phyloP scores from a whole-genome alignment of 768 basidiomycete genomes.

The Rhizopogon vesiculosus region DNA sequence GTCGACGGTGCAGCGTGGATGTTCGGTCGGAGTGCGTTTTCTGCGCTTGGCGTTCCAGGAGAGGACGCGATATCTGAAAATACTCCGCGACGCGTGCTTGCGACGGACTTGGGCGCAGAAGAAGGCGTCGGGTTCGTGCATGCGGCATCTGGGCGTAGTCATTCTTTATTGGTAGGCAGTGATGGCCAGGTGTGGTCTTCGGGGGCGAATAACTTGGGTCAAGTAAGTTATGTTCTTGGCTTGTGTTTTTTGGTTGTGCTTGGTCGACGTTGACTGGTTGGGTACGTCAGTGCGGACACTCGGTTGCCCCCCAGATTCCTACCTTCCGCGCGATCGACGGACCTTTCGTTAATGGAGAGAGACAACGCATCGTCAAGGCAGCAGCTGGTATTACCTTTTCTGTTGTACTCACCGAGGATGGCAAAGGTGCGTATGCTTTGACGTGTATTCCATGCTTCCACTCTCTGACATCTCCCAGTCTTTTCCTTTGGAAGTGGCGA shows the following conservation, averaged over 20 bases:
- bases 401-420: slow-evolving; percentile 74
- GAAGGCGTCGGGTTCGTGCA: slow-evolving; percentile 61
- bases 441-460: neutral
- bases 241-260: neutral
- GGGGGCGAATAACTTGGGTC: slow-evolving; percentile 76
- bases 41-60: slow-evolving; percentile 57
- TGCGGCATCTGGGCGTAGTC: slow-evolving; percentile 81
- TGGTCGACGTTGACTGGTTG: neutral
- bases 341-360: slow-evolving; percentile 51
- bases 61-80: slow-evolving; percentile 67
- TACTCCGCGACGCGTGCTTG: slow-evolving; percentile 57
- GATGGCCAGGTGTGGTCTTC: slow-evolving; percentile 81
- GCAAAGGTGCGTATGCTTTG: slow-evolving; percentile 52
- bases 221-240: slow-evolving; percentile 43
- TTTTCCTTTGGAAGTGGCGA: slow-evolving; percentile 91
- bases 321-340: slow-evolving; percentile 61
- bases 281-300: slow-evolving; percentile 61
- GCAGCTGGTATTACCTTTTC: slow-evolving; percentile 85
- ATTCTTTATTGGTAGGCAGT: slow-evolving; percentile 78
- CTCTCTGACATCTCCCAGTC: slow-evolving; percentile 38
- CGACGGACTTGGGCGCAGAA: slow-evolving; percentile 57
- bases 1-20: slow-evolving; percentile 80
- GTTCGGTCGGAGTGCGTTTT: slow-evolving; percentile 79
- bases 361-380: slow-evolving; percentile 65
- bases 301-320: slow-evolving; percentile 57